Conservation (phyloP, 495 filamentous ascomycete species). For the Aspergillus saccharolyticus region DNA sequence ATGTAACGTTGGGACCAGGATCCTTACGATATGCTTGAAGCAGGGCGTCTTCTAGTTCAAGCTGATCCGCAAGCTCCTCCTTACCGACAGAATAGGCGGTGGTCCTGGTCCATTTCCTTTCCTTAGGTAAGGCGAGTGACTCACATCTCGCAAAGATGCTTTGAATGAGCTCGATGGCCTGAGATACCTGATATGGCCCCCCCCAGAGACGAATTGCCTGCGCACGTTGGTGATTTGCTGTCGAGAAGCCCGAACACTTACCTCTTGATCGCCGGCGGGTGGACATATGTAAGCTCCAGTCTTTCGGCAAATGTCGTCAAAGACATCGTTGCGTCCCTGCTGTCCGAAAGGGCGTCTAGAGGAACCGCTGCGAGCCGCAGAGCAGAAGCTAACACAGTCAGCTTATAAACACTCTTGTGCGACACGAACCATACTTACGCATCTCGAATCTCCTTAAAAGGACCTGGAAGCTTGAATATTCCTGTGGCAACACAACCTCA, state of each 20-base stretch:
- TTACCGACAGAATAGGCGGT: slow-evolving; percentile 16
- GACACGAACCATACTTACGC: slow-evolving; percentile 26
- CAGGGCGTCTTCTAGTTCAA: slow-evolving; percentile 20
- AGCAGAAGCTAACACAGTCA: slow-evolving; percentile 16
- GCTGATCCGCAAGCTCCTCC: slow-evolving; percentile 16
- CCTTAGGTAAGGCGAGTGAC: slow-evolving; percentile 12
- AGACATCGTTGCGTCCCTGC: slow-evolving; percentile 18
- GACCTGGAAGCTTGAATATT: slow-evolving; percentile 12
- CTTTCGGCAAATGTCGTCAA: slow-evolving; percentile 20
- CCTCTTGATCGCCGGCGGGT: slow-evolving; percentile 18
- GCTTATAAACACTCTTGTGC: not conserved
- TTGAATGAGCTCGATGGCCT: slow-evolving; percentile 22
- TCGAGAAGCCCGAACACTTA: not conserved
- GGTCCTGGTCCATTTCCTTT: slow-evolving; percentile 18
- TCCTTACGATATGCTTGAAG: slow-evolving; percentile 26
- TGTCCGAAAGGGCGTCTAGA: not conserved
- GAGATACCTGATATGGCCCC: slow-evolving; percentile 18
- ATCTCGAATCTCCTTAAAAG: slow-evolving; percentile 21
- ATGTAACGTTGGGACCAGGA: slow-evolving; percentile 22
- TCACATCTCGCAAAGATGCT: slow-evolving; percentile 21
- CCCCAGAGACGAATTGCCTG: slow-evolving; percentile 25
- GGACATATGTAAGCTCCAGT: slow-evolving; percentile 24
- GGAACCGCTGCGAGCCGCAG: slow-evolving; percentile 11
- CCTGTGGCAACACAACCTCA: slow-evolving; percentile 1
- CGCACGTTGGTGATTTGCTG: not conserved